Conservation (phyloP, 148 eudicot genomes). For the Fallopia convolvulus region DNA sequence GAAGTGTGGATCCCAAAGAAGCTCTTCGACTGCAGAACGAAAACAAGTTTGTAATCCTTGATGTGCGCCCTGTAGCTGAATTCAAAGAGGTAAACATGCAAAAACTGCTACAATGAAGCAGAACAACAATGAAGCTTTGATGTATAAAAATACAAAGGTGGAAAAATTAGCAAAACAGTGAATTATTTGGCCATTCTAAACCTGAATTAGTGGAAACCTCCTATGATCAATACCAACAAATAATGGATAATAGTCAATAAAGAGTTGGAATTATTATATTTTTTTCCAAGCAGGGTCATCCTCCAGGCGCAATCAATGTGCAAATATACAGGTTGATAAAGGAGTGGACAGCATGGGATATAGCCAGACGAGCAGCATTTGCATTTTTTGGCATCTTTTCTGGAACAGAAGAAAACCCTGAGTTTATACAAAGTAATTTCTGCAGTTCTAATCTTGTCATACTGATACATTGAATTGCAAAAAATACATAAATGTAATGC, state of each 20-base stretch:
- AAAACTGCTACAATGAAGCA: background rate
- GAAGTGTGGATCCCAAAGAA: conserved; percentile 87
- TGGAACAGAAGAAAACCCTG: conserved; percentile 98
- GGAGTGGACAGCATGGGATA: conserved; percentile 99
- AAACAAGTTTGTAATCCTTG: conserved; percentile 89
- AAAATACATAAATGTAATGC: background rate
- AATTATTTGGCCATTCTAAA: background rate
- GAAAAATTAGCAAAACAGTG: background rate
- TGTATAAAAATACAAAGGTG: background rate
- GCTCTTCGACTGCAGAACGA: conserved; percentile 90
- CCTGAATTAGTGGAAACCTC: background rate
- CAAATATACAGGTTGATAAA: conserved; percentile 94
- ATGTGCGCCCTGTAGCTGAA: conserved; percentile 95
- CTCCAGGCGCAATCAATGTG: conserved; percentile 87
- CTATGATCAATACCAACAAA: background rate
- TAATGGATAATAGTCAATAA: background rate
- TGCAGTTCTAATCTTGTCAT: background rate
- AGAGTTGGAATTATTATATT: background rate
- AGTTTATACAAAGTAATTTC: conserved; percentile 60
- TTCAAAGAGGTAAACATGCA: conserved; percentile 65
- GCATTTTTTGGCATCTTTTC: conserved; percentile 95
- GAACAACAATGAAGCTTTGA: background rate
- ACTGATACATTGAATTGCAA: background rate
- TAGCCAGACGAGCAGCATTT: conserved; percentile 92
- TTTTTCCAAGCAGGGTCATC: conserved; percentile 56